Evolutionary conservation across 371 early-diverging fungal genomes (phyloP), one percentile per base, ranked within the genome.

Genomic region (Fennellomyces sp.): DNA sequence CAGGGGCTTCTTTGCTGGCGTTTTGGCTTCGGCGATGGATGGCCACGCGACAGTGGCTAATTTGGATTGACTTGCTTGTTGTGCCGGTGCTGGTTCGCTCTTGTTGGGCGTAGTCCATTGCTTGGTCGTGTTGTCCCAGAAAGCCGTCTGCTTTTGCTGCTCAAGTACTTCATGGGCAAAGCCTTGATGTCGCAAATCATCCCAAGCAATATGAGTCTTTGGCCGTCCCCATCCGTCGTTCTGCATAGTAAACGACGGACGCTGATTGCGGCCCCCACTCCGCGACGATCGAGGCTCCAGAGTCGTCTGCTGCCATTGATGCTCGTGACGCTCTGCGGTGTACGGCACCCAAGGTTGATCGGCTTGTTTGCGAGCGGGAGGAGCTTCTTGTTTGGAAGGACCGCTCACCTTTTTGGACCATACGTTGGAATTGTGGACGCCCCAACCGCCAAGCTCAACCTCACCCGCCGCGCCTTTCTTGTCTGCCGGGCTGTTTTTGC

Each of bases 171-270:
- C 74, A 7, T 61, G 49, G 2, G 68, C 76, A 49, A 49, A 79
- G 1, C 82, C 80, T 66, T 82, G 80, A 12, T 49, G 51, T 0
- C 58, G 38, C 0, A 57, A 8, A 53, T 81, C 76, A 23, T 65
- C 27, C 82, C 82, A 82, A 2, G 74, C 41, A 5, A 76, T 55
- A 23, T 53, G 56, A 2, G 41, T 29, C 0, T 58, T 52, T 0
- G 70, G 59, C 1, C 50, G 27, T 2, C 82, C 82, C 82, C 82
- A 82, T 0, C 78, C 78, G 26, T 78, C 70, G 13, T 21, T 60
- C 47, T 61, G 54, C 38, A 45, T 26, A 23, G 28, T 42, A 21
- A 21, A 45, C 21, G 45, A 45, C n/a, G n/a, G n/a, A n/a, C n/a
- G n/a, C n/a, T n/a, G n/a, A 23, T 23, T 45, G 6, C 21, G 45